phyloP scores from a whole-genome alignment of 257 asterid species.

The Ligustrum vulgare region DNA sequence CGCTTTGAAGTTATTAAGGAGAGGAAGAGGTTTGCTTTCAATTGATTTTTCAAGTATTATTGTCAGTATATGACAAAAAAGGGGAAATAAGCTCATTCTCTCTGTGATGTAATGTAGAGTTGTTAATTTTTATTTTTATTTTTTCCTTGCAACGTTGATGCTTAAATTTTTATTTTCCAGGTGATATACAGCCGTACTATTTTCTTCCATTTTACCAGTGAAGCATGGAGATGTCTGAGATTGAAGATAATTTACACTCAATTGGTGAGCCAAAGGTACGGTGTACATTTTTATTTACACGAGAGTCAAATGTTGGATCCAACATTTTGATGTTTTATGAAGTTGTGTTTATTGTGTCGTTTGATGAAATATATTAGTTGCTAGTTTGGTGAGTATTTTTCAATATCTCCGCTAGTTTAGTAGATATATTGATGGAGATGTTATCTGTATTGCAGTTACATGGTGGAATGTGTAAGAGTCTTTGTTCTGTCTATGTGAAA shows the following conservation, averaged over 20 bases:
- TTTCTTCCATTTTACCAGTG: constrained; percentile 10
- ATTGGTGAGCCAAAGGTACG: constrained; percentile 94
- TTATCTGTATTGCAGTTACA: constrained; percentile 63
- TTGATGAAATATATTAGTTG: neutral
- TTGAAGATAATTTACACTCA: constrained; percentile 69
- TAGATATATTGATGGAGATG: constrained; percentile 20
- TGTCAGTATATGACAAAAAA: neutral
- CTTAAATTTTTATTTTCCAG: constrained; percentile 30
- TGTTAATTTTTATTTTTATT: neutral
- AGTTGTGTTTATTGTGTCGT: neutral
- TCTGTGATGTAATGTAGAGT: neutral
- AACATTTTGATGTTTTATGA: neutral
- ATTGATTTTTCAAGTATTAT: neutral
- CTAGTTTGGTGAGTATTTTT: neutral
- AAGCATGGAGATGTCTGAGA: constrained; percentile 69
- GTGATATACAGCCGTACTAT: constrained; percentile 27
- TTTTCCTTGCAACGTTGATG: neutral
- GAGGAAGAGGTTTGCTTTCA: neutral
- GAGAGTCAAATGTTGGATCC: neutral
- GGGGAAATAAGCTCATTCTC: neutral
- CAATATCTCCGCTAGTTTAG: neutral
- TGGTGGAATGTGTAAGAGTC: constrained; percentile 92
- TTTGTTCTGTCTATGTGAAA: constrained; percentile 68
- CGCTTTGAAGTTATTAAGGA: neutral
- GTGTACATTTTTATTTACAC: neutral